phyloP scores from a whole-genome alignment of 192 early-diverging fungal genomes.

The Piromyces sp. region DNA sequence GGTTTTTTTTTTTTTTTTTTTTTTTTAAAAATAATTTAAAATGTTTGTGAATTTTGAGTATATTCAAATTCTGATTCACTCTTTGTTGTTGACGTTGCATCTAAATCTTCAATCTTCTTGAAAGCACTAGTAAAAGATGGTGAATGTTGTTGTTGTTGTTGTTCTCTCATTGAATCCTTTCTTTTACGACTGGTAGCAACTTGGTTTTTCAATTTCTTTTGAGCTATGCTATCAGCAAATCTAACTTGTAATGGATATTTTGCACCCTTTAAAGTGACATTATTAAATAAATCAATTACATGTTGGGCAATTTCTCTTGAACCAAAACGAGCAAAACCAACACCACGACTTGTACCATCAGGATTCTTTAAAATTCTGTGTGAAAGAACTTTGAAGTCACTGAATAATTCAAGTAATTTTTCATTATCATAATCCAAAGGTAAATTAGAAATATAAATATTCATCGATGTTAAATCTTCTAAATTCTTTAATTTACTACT shows the following conservation, averaged over 20 bases:
- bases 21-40: not conserved
- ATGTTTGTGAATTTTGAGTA: not conserved
- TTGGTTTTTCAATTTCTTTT: conserved; percentile 51
- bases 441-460: conserved; percentile 72
- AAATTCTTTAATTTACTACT: conserved; percentile 22
- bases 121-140: not conserved
- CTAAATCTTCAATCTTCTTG: not conserved
- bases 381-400: conserved; percentile 45
- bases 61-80: not conserved
- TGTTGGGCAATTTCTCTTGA: conserved; percentile 45
- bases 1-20: too few species aligned
- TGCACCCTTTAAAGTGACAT: conserved; percentile 33
- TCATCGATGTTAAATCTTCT: conserved; percentile 57
- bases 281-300: conserved; percentile 54
- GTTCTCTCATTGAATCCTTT: not conserved
- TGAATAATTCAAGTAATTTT: conserved; percentile 40
- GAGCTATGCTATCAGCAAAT: conserved; percentile 60
- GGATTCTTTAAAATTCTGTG: conserved; percentile 53
- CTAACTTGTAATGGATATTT: conserved; percentile 57
- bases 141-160: not conserved
- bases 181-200: not conserved
- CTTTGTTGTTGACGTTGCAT: not conserved
- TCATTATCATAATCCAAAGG: conserved; percentile 30
- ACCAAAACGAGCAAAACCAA: conserved; percentile 63
- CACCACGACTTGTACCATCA: conserved; percentile 48